Evolutionary conservation across 371 early-diverging fungal species (phyloP).

Genomic region (Rhizopus arrhizus): DNA sequence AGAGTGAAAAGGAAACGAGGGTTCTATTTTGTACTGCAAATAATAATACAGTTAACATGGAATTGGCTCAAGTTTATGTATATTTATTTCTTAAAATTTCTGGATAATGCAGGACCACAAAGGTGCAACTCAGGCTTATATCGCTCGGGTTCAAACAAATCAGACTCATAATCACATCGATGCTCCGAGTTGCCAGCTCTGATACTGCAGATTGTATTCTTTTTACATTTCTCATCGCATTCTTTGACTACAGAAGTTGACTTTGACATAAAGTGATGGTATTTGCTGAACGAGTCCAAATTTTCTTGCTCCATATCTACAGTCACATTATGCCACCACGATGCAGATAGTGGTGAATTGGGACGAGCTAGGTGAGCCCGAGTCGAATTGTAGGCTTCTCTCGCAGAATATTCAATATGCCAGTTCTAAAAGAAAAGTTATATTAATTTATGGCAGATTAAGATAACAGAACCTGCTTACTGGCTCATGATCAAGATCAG

Average conservation of each 20-base stretch:
- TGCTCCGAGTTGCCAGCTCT: conserved; percentile 58
- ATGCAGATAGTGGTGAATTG: conserved; percentile 45
- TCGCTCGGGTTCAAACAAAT: conserved; percentile 17
- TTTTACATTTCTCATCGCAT: conserved; percentile 48
- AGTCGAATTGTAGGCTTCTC: conserved; percentile 44
- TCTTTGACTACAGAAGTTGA: conserved; percentile 34
- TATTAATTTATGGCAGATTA: no score
- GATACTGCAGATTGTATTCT: conserved; percentile 49
- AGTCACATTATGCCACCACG: conserved; percentile 67
- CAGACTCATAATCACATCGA: conserved; percentile 51
- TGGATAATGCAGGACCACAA: conserved; percentile 1
- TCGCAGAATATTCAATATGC: conserved; percentile 66
- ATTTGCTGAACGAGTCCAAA: conserved; percentile 42
- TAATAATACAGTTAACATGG: no score
- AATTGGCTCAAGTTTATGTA: no score
- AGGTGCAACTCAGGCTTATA: conserved; percentile 2
- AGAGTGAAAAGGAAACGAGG: no score
- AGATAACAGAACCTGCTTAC: conserved; percentile 6
- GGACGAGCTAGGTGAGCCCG: conserved; percentile 28
- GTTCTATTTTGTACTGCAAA: no score
- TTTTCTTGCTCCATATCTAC: conserved; percentile 48
- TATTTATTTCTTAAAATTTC: neutral
- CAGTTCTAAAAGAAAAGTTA: conserved; percentile 42
- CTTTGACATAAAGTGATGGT: conserved; percentile 47
- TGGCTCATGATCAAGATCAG: conserved; percentile 40